Evolutionary conservation across 1,139 yeast genomes (phyloP).

Genomic region (Lodderomyces margitis): DNA sequence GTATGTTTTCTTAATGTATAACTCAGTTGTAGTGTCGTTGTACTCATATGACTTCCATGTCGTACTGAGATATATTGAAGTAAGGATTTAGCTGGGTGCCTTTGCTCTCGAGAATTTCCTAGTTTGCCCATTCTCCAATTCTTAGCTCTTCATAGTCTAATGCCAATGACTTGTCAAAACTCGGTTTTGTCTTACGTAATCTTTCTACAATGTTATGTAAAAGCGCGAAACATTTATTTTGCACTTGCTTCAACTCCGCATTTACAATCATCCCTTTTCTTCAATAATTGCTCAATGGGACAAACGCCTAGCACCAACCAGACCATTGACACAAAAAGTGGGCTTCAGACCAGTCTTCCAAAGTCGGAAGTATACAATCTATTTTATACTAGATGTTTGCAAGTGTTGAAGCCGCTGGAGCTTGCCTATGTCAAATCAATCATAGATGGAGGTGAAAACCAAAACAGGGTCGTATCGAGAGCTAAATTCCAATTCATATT

Average conservation of each 20-base stretch:
- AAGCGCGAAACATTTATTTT: no score
- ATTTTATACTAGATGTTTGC: slow-evolving; percentile 22
- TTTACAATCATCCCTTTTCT: background rate
- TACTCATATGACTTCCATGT: no score
- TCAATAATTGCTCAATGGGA: slow-evolving; percentile 18
- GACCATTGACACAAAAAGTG: background rate
- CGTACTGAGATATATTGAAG: no score
- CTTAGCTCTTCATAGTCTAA: no score
- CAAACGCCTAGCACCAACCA: slow-evolving; percentile 20
- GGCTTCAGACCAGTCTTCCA: slow-evolving; percentile 14
- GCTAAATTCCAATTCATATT: background rate
- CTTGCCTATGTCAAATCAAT: slow-evolving; percentile 11
- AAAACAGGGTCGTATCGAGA: background rate
- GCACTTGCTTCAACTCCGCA: background rate
- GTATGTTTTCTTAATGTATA: no score
- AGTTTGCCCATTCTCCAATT: no score
- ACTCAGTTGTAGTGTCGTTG: no score
- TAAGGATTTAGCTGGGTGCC: no score
- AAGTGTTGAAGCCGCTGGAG: slow-evolving; percentile 26
- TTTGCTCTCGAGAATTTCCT: no score
- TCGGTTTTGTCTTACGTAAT: no score
- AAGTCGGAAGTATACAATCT: slow-evolving; percentile 20
- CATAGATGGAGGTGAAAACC: background rate
- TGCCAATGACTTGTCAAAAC: no score
- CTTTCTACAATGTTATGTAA: no score